Conservation (phyloP, 2,329 filamentous ascomycete genomes). For the Aspergillus pseudoviridinutans region DNA sequence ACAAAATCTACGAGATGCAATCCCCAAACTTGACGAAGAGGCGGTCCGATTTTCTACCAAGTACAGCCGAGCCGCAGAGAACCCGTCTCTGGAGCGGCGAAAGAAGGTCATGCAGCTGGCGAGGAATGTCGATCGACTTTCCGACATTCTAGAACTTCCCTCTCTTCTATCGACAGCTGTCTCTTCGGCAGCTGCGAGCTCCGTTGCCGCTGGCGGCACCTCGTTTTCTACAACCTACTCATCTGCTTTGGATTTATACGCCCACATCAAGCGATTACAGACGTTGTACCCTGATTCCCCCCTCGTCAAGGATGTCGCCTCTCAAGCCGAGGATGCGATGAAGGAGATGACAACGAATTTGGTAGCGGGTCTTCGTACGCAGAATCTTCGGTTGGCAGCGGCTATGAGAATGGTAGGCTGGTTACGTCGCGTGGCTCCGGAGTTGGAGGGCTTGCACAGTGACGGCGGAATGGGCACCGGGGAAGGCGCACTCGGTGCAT, state of each 20-base stretch:
- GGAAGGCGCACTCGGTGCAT: constrained; percentile 71
- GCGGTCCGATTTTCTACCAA: constrained; percentile 76
- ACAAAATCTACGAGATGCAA: constrained; percentile 62
- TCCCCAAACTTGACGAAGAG: constrained; percentile 75
- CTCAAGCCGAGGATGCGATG: constrained; percentile 82
- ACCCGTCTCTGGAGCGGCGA: constrained; percentile 66
- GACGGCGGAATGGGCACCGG: constrained; percentile 24
- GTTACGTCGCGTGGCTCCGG: constrained; percentile 81
- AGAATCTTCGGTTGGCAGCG: constrained; percentile 78
- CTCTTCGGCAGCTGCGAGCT: constrained; percentile 40
- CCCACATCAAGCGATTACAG: constrained; percentile 85
- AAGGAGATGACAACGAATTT: constrained; percentile 83
- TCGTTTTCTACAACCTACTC: constrained; percentile 68
- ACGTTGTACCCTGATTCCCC: constrained; percentile 75
- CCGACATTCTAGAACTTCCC: constrained; percentile 87
- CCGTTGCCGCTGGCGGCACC: constrained; percentile 37
- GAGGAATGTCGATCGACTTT: constrained; percentile 81
- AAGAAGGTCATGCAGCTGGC: constrained; percentile 77
- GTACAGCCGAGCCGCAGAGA: constrained; percentile 71
- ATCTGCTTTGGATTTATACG: constrained; percentile 82
- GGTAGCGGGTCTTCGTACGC: constrained; percentile 69
- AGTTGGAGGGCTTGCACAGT: constrained; percentile 54
- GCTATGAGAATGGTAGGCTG: constrained; percentile 89
- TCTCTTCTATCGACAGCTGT: constrained; percentile 74
- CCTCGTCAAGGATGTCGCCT: constrained; percentile 67